Evolutionary conservation across 306 rosid genomes (phyloP).

Genomic region (Pyrus communis): DNA sequence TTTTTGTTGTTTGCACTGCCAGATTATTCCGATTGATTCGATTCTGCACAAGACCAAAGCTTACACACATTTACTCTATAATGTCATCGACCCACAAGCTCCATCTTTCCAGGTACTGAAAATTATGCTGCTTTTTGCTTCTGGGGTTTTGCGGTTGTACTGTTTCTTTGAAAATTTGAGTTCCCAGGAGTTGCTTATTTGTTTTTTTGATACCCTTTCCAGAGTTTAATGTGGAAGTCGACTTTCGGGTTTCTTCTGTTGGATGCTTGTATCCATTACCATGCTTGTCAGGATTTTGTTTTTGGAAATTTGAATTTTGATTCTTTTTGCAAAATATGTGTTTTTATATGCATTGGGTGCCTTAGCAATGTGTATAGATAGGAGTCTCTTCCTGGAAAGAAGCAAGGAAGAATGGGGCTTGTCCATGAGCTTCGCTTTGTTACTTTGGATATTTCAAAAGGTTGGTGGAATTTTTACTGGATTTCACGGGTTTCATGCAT

Average conservation of each 20-base stretch:
- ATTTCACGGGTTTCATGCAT: conserved; percentile 8
- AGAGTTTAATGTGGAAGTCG: conserved; percentile 65
- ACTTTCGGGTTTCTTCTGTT: conserved; percentile 61
- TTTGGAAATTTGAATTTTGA: background rate
- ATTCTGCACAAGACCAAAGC: conserved; percentile 83
- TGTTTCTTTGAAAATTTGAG: background rate
- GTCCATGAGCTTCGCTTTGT: conserved; percentile 39
- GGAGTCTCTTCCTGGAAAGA: conserved; percentile 48
- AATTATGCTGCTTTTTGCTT: background rate
- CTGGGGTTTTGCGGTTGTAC: background rate
- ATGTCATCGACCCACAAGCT: conserved; percentile 44
- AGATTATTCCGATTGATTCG: conserved; percentile 77
- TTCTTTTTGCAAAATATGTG: background rate
- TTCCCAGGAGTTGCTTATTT: background rate
- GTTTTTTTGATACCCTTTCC: conserved; percentile 19
- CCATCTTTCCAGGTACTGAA: conserved; percentile 43
- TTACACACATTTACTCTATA: conserved; percentile 72
- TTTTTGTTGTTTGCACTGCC: background rate
- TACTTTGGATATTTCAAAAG: conserved; percentile 54
- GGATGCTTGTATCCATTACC: conserved; percentile 66
- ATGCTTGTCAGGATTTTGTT: background rate
- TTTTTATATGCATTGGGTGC: conserved; percentile 1
- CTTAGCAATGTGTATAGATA: conserved; percentile 50
- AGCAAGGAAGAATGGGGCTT: conserved; percentile 35
- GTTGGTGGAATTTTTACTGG: conserved; percentile 17